Evolutionary conservation across 2,329 filamentous ascomycete species (phyloP), one percentile per base, ranked within the genome.

Genomic region (Elsinoe batatas): DNA sequence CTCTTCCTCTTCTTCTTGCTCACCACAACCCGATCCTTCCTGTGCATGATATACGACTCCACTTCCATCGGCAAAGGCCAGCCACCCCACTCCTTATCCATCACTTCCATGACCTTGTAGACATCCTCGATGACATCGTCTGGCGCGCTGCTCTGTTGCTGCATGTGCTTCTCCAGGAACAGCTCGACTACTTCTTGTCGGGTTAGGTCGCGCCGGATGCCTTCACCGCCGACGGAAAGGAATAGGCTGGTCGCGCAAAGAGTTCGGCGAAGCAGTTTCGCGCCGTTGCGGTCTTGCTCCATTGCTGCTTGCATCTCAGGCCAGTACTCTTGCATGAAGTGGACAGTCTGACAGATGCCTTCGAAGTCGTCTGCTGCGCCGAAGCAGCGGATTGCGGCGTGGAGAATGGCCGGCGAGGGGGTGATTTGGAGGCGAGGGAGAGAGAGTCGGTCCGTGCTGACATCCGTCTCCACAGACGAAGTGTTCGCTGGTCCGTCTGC

Each of bases 301-400:
- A 58, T 56, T 18, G 61, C 57, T 42, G 63, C 56, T 1, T 42
- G 30, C 1, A 72, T 57, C 37, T 67, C 66, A 5, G 65, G 64
- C 68, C 76, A 76, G 60, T 81, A 68, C 20, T 68, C 61, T 0
- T 78, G 68, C 60, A 85, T 78, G 83, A 83, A 90, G 30, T 70
- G 67, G 12, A 84, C 68, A 4, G 84, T 68, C 3, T 70, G 71
- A 4, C 78, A 73, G 65, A 88, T 80, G 50, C 78, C 80, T 1
- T 76, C 69, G 49, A 74, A 73, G 60, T 88, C 81, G 35, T 77
- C 77, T n/a, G 82, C 67, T 53, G 78, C 76, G 1, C 79, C 84
- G 18, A 89, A 71, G 1, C 80, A 76, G 46, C 82, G 76, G 65
- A 89, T 76, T 64, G 87, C 85, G 1, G 73, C 71, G 61, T 85